phyloP scores from a whole-genome alignment of 495 filamentous ascomycete genomes.

The Acidomyces sp. region DNA sequence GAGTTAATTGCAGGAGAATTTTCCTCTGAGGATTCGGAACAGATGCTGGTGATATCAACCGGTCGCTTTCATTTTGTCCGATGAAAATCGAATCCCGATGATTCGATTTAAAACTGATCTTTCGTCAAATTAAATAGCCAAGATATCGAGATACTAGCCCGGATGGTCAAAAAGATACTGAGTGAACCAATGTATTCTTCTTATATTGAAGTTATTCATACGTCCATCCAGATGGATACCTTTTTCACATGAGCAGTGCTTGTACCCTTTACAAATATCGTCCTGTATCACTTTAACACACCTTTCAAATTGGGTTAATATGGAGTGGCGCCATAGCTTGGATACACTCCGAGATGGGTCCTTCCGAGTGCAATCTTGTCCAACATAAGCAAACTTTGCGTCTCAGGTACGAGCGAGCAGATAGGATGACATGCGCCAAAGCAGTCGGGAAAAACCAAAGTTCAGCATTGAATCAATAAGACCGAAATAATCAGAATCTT shows the following conservation, averaged over 20 bases:
- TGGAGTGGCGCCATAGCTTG: too few species aligned
- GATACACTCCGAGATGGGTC: too few species aligned
- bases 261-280: neutral
- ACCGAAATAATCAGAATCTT: too few species aligned
- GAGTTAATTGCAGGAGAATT: conserved; percentile 35
- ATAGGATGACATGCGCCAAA: too few species aligned
- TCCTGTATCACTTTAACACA: too few species aligned
- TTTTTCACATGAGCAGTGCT: neutral
- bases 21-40: conserved; percentile 32
- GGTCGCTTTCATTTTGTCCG: conserved; percentile 24
- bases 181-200: neutral
- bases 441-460: too few species aligned
- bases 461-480: too few species aligned
- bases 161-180: neutral
- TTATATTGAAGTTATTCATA: neutral
- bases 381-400: too few species aligned
- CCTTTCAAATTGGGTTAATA: too few species aligned
- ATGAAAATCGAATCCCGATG: conserved; percentile 9
- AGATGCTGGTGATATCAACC: conserved; percentile 41
- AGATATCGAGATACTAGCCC: neutral
- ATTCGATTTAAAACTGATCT: neutral
- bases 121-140: neutral
- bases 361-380: too few species aligned
- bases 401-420: too few species aligned
- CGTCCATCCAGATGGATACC: neutral